A percentile compares a stretch with the other conserved stretches of the same genome.
These are phyloP conservation scores for Trapa incisa DNA, from an alignment of 345 rosid species.

Conservation along the genomic window DNA sequence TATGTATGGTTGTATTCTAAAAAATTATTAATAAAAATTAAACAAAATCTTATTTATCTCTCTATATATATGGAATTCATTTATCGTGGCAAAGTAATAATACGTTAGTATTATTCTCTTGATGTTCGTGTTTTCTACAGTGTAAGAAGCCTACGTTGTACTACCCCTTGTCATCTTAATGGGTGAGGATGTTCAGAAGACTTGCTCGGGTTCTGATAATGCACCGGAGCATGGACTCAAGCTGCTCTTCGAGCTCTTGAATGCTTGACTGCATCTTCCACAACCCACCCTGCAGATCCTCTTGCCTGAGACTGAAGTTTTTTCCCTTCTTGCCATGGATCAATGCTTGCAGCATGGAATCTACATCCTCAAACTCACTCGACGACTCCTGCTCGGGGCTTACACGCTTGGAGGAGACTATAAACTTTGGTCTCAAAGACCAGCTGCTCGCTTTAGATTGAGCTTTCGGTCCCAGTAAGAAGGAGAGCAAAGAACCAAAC, in stretches of 20 bases:
- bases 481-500: constrained; percentile 5
- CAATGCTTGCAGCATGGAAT: constrained; percentile 13
- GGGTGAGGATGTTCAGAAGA: constrained; percentile 26
- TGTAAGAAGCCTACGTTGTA: no score
- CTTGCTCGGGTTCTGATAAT: constrained; percentile 38
- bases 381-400: background rate
- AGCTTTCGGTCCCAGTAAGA: background rate
- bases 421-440: constrained; percentile 3
- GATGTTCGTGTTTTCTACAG: no score
- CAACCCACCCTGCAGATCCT: constrained; percentile 13
- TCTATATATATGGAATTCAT: no score
- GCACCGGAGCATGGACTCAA: constrained; percentile 22
- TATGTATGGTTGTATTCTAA: no score
- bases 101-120: no score
- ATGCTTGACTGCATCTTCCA: constrained; percentile 27
- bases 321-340: constrained; percentile 7
- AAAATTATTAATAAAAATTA: no score
- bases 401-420: constrained; percentile 1
- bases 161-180: background rate
- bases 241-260: constrained; percentile 33
- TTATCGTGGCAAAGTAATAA: no score
- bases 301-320: background rate
- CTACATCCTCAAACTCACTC: constrained; percentile 11
- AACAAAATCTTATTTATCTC: no score
- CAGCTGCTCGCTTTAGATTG: constrained; percentile 2